Evolutionary conservation across 1,284 basidiomycete species (phyloP), one percentile per base, ranked within the genome.

Genomic region (Ganoderma boninense): DNA sequence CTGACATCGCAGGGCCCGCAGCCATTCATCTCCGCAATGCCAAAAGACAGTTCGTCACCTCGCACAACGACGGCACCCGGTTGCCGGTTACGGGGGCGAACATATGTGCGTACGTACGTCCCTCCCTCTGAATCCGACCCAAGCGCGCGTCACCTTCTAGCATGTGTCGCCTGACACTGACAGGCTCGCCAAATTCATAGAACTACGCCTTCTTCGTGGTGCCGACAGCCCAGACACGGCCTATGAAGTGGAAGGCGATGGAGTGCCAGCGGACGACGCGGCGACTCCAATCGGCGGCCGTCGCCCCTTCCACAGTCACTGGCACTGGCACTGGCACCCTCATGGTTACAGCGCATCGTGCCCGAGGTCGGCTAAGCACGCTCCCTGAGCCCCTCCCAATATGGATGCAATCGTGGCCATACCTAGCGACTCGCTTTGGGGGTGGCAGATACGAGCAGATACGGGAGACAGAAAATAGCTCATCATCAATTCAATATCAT

Each of bases 131-230:
- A 46, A 18, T 46, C 20, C 8, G 20, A 40, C 38, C 38, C 38
- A 11, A 40, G 44, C 44, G 23, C 49, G 49, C 49, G 49, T 23
- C 26, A 54, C 49, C 49, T 54, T 26, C 49, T 2, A 29, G 29
- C 6, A 56, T 6, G 61, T 40, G 38, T 40, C 38, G 38, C 6
- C 38, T 11, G 38, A 40, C 38, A 40, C 7, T 11, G 11, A 49
- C 61, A 43, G 26, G 26, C 52, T 59, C 62, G 62, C 67, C 67
- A 68, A 60, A 29, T 64, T 32, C 16, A 64, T 64, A 49, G 52
- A 49, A 46, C 49, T 26, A 23, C 62, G 38, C 42, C 35, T 49
- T 57, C 44, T 49, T 20, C 66, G 59, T 68, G 52, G 38, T 26
- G 52, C 35, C 49, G 63, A 60, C 49, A 35, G 40, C 38, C 64